A percentile compares a stretch with the other conserved stretches of the same genome.
Evolutionary conservation across 2,329 filamentous ascomycete genomes (phyloP).

Genomic region (Aspergillus aculeatus): DNA sequence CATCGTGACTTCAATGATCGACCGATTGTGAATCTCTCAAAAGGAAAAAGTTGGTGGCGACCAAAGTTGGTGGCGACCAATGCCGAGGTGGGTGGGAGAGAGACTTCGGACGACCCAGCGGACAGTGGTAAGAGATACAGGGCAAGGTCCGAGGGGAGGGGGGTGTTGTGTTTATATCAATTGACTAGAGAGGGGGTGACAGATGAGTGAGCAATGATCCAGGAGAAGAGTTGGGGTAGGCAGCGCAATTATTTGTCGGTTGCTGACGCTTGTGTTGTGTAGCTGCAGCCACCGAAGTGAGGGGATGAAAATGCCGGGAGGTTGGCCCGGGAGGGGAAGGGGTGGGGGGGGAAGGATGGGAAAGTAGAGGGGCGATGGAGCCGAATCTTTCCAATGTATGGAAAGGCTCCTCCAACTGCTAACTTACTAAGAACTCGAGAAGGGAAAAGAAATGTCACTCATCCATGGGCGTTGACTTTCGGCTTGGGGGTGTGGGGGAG

Average conservation of each 20-base stretch:
- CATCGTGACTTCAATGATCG: constrained; percentile 8
- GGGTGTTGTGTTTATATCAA: background rate
- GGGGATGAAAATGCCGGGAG: constrained; percentile 12
- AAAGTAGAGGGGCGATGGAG: constrained; percentile 7
- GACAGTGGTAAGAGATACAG: background rate
- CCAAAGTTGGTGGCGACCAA: background rate
- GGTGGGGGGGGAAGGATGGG: constrained; percentile 3
- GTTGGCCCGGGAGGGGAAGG: background rate
- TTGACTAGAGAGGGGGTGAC: background rate
- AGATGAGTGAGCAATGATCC: constrained; percentile 3
- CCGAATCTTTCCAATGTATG: constrained; percentile 9
- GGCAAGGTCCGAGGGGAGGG: background rate
- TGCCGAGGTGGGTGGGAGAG: background rate
- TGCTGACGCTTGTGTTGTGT: constrained; percentile 2
- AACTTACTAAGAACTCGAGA: background rate
- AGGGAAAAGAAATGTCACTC: background rate
- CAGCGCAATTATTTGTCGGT: constrained; percentile 5
- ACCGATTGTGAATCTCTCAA: background rate
- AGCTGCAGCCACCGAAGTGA: constrained; percentile 14
- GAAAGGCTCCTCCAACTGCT: background rate
- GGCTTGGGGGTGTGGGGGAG: background rate
- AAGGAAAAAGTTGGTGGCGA: background rate
- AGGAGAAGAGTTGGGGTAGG: background rate
- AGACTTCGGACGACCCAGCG: background rate
- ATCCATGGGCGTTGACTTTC: background rate